Evolutionary conservation across 305 asterid species (phyloP).

Genomic region (Fraxinus albicans): DNA sequence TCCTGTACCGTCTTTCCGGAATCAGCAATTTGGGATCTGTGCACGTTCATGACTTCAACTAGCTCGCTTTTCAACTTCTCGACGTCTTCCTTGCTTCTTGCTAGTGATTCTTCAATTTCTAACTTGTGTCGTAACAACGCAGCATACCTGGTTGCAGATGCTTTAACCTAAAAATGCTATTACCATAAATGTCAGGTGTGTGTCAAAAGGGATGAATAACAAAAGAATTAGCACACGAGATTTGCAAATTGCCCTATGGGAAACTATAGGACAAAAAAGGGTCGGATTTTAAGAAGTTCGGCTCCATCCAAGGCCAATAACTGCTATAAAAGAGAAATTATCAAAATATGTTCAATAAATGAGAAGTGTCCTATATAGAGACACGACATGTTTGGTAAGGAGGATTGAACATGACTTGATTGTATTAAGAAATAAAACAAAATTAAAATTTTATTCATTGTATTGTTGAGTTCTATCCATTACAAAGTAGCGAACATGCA

Average conservation of each 20-base stretch:
- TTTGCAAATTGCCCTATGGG: background rate
- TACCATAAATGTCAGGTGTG: slow-evolving; percentile 9
- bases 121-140: slow-evolving; percentile 56
- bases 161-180: slow-evolving; percentile 52
- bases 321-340: background rate
- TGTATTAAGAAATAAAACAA: background rate
- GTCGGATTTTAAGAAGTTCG: background rate
- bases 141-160: slow-evolving; percentile 46
- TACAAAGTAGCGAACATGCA: background rate
- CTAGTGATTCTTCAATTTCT: slow-evolving; percentile 65
- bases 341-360: background rate
- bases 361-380: background rate
- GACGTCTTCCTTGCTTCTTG: slow-evolving; percentile 52
- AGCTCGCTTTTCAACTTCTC: slow-evolving; percentile 51
- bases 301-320: background rate
- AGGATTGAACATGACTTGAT: background rate
- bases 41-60: slow-evolving; percentile 43
- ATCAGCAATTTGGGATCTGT: slow-evolving; percentile 48
- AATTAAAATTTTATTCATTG: background rate
- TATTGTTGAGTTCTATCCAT: background rate
- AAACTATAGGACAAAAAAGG: background rate
- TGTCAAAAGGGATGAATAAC: slow-evolving; percentile 6
- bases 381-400: background rate
- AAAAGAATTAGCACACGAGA: background rate
- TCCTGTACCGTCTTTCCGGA: slow-evolving; percentile 61